These are phyloP conservation scores for Panus rudis DNA, from an alignment of 768 basidiomycete genomes.

Conservation along the genomic window DNA sequence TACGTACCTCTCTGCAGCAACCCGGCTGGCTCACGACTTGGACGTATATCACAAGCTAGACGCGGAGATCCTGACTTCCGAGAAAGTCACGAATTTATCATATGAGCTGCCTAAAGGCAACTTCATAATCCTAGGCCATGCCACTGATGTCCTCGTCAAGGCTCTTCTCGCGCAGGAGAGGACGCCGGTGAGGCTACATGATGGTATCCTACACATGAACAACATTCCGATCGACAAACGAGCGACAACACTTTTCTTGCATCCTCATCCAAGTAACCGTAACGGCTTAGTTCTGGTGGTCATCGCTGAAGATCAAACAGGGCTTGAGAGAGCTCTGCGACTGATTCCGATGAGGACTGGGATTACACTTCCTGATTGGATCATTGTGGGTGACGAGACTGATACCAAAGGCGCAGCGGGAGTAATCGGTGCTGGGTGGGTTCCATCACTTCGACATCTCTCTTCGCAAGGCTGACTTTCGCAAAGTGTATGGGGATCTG, in stretches of 20 bases:
- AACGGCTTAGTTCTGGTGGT: constrained; percentile 46
- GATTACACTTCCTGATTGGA: constrained; percentile 70
- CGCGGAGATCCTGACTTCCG: constrained; percentile 46
- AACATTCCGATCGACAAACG: constrained; percentile 10
- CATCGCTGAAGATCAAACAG: constrained; percentile 44
- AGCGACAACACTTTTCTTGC: constrained; percentile 51
- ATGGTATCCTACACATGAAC: constrained; percentile 8
- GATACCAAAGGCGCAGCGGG: constrained; percentile 67
- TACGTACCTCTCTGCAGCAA: constrained; percentile 46
- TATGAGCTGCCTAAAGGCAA: constrained; percentile 14
- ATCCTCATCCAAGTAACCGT: constrained; percentile 47
- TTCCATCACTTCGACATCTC: neutral
- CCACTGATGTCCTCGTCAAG: constrained; percentile 18
- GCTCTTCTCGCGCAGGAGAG: constrained; percentile 9
- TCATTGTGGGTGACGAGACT: constrained; percentile 47
- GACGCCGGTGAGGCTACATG: constrained; percentile 14
- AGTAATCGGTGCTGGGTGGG: constrained; percentile 70
- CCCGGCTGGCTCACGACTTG: constrained; percentile 63
- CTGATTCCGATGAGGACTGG: constrained; percentile 87
- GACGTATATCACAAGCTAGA: constrained; percentile 66
- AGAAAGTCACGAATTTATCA: constrained; percentile 20
- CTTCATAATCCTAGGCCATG: constrained; percentile 46
- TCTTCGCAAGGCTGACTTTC: constrained; percentile 2
- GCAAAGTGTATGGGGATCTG: constrained; percentile 26
- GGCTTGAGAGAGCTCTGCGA: constrained; percentile 60